Evolutionary conservation across 2,329 filamentous ascomycete genomes (phyloP).

Genomic region (Alternaria arbusti): DNA sequence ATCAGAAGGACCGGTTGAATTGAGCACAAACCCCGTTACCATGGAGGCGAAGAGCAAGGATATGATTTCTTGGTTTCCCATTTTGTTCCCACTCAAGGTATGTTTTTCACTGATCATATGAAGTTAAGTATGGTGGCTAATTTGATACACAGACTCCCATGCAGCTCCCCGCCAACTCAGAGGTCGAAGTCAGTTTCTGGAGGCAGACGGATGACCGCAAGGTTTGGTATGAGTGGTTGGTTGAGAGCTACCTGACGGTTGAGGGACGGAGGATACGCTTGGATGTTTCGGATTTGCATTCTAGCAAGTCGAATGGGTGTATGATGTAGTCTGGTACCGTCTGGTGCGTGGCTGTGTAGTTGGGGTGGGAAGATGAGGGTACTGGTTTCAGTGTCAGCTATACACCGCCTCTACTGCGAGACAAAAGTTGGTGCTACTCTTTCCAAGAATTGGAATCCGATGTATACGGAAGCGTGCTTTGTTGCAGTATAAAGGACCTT

Average conservation of each 20-base stretch:
- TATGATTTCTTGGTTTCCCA: conserved; percentile 99
- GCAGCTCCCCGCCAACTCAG: conserved; percentile 81
- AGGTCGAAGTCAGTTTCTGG: conserved; percentile 94
- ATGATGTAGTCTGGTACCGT: conserved; percentile 30
- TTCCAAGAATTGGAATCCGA: not conserved
- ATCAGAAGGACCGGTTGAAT: conserved; percentile 69
- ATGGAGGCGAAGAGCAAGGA: conserved; percentile 93
- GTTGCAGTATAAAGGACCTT: not conserved
- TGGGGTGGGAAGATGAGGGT: not conserved
- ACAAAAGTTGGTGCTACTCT: not conserved
- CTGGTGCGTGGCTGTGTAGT: not conserved
- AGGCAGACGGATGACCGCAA: conserved; percentile 91
- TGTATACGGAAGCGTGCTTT: not conserved
- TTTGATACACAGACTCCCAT: conserved; percentile 72
- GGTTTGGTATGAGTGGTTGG: conserved; percentile 99
- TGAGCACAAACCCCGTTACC: conserved; percentile 89
- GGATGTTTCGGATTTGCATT: conserved; percentile 54
- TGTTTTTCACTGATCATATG: conserved; percentile 26
- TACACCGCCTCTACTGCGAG: not conserved
- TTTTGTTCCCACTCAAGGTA: conserved; percentile 96
- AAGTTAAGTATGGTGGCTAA: conserved; percentile 4
- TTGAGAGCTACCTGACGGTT: conserved; percentile 78
- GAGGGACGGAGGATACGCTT: conserved; percentile 70
- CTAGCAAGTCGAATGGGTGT: conserved; percentile 48
- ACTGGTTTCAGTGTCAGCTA: not conserved